phyloP scores from a whole-genome alignment of 345 rosid species.

The Gossypium sturtianum region DNA sequence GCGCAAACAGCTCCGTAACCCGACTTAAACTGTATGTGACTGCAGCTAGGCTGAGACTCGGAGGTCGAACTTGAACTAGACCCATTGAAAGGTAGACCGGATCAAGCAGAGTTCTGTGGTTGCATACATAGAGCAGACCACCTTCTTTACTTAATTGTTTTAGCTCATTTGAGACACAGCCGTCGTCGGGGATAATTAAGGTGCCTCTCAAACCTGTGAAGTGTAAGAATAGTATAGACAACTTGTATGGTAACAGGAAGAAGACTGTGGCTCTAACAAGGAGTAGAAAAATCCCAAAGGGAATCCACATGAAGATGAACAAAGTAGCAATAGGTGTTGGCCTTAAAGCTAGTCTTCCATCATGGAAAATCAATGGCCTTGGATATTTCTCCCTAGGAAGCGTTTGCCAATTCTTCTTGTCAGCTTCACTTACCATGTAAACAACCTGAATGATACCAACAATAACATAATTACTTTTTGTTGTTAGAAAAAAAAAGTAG shows the following conservation, averaged over 20 bases:
- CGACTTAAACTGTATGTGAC: slow-evolving; percentile 49
- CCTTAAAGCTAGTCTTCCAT: slow-evolving; percentile 35
- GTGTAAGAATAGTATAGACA: slow-evolving; percentile 9
- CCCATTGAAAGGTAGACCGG: slow-evolving; percentile 36
- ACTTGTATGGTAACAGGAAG: slow-evolving; percentile 19
- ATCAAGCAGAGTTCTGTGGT: slow-evolving; percentile 53
- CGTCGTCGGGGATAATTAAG: background rate
- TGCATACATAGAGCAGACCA: slow-evolving; percentile 35
- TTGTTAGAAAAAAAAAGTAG: background rate
- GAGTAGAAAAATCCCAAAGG: slow-evolving; percentile 25
- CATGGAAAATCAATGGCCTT: slow-evolving; percentile 37
- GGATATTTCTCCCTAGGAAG: slow-evolving; percentile 35
- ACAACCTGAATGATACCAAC: slow-evolving; percentile 19
- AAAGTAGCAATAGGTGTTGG: slow-evolving; percentile 30
- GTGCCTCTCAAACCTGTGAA: slow-evolving; percentile 21
- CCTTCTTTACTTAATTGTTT: background rate
- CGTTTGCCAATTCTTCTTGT: slow-evolving; percentile 24
- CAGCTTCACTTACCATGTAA: slow-evolving; percentile 28
- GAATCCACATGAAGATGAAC: slow-evolving; percentile 32
- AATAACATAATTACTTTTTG: background rate
- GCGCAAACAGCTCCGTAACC: slow-evolving; percentile 36
- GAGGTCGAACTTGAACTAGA: slow-evolving; percentile 25
- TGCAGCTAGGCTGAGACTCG: slow-evolving; percentile 19
- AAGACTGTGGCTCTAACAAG: slow-evolving; percentile 18
- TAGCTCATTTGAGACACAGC: background rate